Conservation (phyloP, 2,329 filamentous ascomycete species). For the Botryosphaeria dothidea region DNA sequence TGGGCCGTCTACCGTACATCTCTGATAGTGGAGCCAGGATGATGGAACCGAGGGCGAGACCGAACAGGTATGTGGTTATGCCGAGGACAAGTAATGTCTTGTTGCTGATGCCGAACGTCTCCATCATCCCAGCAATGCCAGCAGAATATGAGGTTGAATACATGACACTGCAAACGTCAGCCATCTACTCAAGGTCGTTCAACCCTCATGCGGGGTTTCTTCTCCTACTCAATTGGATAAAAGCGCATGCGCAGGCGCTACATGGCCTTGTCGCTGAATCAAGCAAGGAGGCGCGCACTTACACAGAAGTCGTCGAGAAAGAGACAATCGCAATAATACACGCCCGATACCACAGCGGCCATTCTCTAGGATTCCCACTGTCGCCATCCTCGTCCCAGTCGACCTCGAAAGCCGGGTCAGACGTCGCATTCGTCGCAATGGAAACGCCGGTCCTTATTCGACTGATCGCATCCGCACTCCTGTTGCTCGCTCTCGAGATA, state of each 20-base stretch:
- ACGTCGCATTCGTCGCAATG: constrained; percentile 38
- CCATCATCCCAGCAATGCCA: constrained; percentile 67
- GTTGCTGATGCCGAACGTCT: constrained; percentile 54
- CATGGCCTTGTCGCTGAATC: constrained; percentile 5
- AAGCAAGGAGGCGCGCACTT: constrained; percentile 39
- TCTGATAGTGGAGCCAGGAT: constrained; percentile 59
- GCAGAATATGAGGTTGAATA: constrained; percentile 81
- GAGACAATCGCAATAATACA: constrained; percentile 57
- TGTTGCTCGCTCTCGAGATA: constrained; percentile 6
- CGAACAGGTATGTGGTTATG: constrained; percentile 52
- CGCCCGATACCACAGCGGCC: constrained; percentile 61
- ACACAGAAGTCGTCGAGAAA: constrained; percentile 54
- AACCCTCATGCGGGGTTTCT: not conserved
- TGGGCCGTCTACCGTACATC: constrained; percentile 54
- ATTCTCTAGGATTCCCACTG: constrained; percentile 65
- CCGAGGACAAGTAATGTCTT: constrained; percentile 50
- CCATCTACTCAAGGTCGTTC: not conserved
- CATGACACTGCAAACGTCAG: constrained; percentile 50
- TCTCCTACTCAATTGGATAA: not conserved
- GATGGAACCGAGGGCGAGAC: constrained; percentile 52
- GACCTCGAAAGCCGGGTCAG: constrained; percentile 67
- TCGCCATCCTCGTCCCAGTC: constrained; percentile 67
- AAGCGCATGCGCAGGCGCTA: not conserved
- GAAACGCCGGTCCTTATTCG: constrained; percentile 10
- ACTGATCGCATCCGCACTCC: not conserved